Evolutionary conservation across 2,329 filamentous ascomycete genomes (phyloP).

Genomic region (Arachnopeziza araneosa): DNA sequence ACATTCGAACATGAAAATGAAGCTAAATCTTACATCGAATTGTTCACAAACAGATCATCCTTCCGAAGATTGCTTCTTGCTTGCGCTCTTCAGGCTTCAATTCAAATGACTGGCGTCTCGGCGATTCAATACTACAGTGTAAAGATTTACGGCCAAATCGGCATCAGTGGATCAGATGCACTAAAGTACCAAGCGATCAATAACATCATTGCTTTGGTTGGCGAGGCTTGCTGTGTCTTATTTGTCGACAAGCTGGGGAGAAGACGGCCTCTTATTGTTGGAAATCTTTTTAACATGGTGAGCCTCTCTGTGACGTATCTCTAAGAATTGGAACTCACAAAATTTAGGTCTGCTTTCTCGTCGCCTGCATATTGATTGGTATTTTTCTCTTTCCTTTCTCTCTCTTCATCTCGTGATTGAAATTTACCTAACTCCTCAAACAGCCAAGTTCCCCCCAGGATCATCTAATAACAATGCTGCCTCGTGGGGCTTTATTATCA

Average conservation of each 20-base stretch:
- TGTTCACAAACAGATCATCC: conserved; percentile 54
- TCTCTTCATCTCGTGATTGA: too few relatives aligned
- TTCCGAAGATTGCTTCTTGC: conserved; percentile 59
- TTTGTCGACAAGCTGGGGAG: conserved; percentile 66
- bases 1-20: conserved; percentile 55
- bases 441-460: conserved; percentile 53
- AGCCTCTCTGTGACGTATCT: too few relatives aligned
- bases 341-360: conserved; percentile 48
- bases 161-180: conserved; percentile 49
- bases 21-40: conserved; percentile 56
- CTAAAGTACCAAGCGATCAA: conserved; percentile 62
- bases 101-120: conserved; percentile 62
- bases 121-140: conserved; percentile 61
- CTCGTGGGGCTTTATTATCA: conserved; percentile 68
- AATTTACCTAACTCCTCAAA: conserved; percentile 3
- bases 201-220: conserved; percentile 55
- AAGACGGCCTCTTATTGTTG: conserved; percentile 64
- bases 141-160: conserved; percentile 52
- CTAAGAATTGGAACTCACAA: too few relatives aligned
- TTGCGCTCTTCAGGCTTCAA: conserved; percentile 54
- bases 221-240: conserved; percentile 53
- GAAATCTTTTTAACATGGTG: conserved; percentile 62
- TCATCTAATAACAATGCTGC: conserved; percentile 46
- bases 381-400: conserved; percentile 9
- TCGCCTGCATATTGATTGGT: conserved; percentile 50